A percentile compares a stretch with the other conserved stretches of the same genome.
Evolutionary conservation across 1,284 basidiomycete genomes (phyloP).

Genomic region (Apiotrichum gamsii): DNA sequence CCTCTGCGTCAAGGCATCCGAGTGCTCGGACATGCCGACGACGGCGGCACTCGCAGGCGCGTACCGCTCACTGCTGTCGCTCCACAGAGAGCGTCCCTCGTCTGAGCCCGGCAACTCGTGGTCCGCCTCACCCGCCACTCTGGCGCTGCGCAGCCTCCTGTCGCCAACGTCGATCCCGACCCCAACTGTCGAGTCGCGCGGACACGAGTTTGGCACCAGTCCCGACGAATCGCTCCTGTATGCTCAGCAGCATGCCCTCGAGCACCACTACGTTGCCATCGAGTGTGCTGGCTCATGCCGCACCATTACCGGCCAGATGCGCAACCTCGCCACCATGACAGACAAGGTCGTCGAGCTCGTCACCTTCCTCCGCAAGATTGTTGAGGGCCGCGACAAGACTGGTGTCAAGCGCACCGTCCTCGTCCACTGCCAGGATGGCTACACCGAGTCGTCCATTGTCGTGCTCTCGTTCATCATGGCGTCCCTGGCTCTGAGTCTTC

Average conservation of each 20-base stretch:
- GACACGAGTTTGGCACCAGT: slow-evolving; percentile 12
- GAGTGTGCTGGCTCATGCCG: slow-evolving; percentile 44
- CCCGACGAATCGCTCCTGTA: slow-evolving; percentile 16
- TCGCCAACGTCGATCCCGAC: slow-evolving; percentile 18
- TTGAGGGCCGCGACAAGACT: slow-evolving; percentile 36
- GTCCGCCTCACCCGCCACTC: slow-evolving; percentile 39
- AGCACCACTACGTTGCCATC: slow-evolving; percentile 36
- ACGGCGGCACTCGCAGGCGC: slow-evolving; percentile 18
- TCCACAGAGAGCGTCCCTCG: slow-evolving; percentile 24
- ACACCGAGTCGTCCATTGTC: slow-evolving; percentile 81
- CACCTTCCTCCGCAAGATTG: slow-evolving; percentile 38
- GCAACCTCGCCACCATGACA: slow-evolving; percentile 37
- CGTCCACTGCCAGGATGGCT: slow-evolving; percentile 49
- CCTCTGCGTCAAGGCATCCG: slow-evolving; percentile 44
- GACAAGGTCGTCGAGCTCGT: slow-evolving; percentile 42
- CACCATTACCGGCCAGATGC: slow-evolving; percentile 37
- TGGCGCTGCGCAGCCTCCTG: slow-evolving; percentile 42
- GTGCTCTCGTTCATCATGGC: slow-evolving; percentile 87
- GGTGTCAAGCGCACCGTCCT: slow-evolving; percentile 37
- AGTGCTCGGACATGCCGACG: slow-evolving; percentile 44
- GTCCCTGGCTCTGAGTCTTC: slow-evolving; percentile 58
- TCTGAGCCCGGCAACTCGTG: slow-evolving; percentile 20
- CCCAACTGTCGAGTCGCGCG: not conserved
- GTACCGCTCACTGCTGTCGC: slow-evolving; percentile 27
- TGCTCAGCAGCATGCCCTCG: slow-evolving; percentile 15